phyloP scores from a whole-genome alignment of 2,329 filamentous ascomycete genomes.

The Fusarium succisae region DNA sequence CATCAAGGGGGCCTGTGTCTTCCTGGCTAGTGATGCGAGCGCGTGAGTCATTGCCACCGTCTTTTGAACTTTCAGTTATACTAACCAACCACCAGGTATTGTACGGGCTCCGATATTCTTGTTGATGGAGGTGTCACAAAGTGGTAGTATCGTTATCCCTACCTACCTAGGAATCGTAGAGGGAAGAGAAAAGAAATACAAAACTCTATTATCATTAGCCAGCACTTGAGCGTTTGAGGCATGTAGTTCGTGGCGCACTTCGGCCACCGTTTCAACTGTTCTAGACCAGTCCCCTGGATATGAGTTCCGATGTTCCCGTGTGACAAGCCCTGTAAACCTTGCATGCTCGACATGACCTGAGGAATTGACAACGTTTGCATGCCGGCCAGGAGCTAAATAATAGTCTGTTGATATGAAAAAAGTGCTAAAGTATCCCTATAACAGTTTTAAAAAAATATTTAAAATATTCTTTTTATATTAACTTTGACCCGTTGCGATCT shows the following conservation, averaged over 20 bases:
- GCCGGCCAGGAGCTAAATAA: rapidly evolving
- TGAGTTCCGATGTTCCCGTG: no score
- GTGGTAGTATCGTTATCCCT: neutral
- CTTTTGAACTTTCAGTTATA: no score
- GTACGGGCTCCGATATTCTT: neutral
- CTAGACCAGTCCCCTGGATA: neutral
- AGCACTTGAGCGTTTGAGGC: neutral
- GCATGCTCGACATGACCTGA: neutral
- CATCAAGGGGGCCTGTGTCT: slow-evolving; percentile 59
- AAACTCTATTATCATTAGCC: neutral
- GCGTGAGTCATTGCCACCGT: neutral
- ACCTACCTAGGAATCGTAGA: neutral
- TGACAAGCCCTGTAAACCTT: neutral
- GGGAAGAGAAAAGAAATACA: neutral
- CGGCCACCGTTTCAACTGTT: neutral
- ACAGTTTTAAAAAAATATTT: neutral
- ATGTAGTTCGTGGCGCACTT: neutral
- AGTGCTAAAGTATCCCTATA: neutral
- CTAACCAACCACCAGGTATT: neutral
- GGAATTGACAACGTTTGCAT: neutral
- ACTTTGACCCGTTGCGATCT: neutral
- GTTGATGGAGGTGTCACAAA: slow-evolving; percentile 1
- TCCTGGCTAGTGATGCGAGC: slow-evolving; percentile 59
- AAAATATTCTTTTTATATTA: rapidly evolving
- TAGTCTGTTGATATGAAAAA: rapidly evolving